These are phyloP conservation scores for Oropetium thomaeum DNA, from an alignment of 176 grass and related monocot species.

Conservation along the genomic window DNA sequence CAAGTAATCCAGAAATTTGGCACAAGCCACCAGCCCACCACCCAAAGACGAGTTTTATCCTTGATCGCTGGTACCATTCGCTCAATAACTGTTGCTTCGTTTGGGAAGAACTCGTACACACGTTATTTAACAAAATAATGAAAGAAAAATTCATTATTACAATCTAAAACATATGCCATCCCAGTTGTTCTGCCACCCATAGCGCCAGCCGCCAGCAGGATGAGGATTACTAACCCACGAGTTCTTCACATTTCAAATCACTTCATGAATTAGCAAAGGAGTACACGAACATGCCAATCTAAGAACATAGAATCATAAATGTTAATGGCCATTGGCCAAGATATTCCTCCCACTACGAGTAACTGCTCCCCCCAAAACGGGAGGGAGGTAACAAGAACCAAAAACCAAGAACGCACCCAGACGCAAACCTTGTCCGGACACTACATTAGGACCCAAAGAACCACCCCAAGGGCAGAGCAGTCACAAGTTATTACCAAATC, in stretches of 20 bases:
- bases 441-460: background rate
- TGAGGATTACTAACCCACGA: background rate
- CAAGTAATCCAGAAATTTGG: too few relatives aligned
- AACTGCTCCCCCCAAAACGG: background rate
- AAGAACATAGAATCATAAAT: too few relatives aligned
- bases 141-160: too few relatives aligned
- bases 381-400: background rate
- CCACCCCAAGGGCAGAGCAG: background rate
- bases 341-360: background rate
- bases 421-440: background rate
- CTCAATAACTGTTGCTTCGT: too few relatives aligned
- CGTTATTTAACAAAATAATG: too few relatives aligned
- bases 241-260: background rate
- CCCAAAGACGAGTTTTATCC: too few relatives aligned
- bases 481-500: slow-evolving; percentile 46
- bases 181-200: background rate
- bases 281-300: too few relatives aligned
- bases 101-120: too few relatives aligned
- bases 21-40: too few relatives aligned
- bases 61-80: too few relatives aligned
- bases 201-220: background rate
- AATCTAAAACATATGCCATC: background rate
- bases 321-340: too few relatives aligned
- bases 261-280: background rate
- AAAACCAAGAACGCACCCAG: background rate